Evolutionary conservation across 805 yeast species (phyloP).

Genomic region (Saccharomyces paradoxus): DNA sequence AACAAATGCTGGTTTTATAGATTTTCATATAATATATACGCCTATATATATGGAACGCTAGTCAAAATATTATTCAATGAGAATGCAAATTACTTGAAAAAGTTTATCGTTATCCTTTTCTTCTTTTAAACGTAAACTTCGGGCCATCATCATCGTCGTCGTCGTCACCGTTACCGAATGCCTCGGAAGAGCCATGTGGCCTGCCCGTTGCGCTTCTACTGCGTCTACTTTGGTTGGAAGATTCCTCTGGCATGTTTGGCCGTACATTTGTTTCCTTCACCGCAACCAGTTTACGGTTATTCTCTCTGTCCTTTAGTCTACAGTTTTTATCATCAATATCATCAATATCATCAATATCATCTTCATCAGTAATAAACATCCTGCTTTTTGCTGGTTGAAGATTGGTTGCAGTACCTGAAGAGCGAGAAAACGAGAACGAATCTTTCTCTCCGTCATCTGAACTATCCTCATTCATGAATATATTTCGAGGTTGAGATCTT

Average conservation of each 20-base stretch:
- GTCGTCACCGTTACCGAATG: neutral
- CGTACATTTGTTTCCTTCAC: neutral
- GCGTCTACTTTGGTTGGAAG: neutral
- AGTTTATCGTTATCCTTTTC: constrained; percentile 3
- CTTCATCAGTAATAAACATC: constrained; percentile 17
- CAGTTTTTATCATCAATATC: neutral
- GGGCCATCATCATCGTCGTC: constrained; percentile 30
- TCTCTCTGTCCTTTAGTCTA: neutral
- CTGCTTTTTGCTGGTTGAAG: neutral
- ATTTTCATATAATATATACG: neutral
- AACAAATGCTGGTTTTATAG: neutral
- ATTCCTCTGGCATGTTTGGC: neutral
- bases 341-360: constrained; percentile 5
- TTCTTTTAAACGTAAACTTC: constrained; percentile 29
- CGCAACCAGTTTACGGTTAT: neutral
- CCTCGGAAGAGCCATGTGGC: neutral
- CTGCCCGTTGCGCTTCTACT: neutral
- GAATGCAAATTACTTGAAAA: neutral
- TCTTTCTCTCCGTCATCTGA: constrained; percentile 1
- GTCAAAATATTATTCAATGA: neutral
- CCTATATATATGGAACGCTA: neutral
- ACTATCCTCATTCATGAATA: neutral
- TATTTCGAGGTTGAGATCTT: neutral
- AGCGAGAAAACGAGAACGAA: constrained; percentile 4
- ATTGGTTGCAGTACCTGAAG: neutral